Evolutionary conservation across 1,284 basidiomycete genomes (phyloP).

Genomic region (Xerocomus cyaneibrunnescens): DNA sequence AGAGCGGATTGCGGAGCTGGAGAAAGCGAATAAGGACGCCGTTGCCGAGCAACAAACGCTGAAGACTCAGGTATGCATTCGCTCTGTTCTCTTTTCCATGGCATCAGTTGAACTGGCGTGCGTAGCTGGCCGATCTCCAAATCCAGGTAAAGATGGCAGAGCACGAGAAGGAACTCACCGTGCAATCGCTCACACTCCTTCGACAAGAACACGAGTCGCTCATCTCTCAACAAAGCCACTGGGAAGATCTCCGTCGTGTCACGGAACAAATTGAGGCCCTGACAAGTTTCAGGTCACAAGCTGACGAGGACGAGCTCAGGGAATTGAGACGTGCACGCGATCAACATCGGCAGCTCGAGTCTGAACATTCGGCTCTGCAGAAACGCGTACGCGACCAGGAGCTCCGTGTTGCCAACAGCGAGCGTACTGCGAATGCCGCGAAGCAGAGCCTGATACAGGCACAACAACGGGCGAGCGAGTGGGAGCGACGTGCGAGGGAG

Average conservation of each 20-base stretch:
- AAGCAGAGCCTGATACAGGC: slow-evolving; percentile 67
- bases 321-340: slow-evolving; percentile 67
- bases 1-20: slow-evolving; percentile 58
- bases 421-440: slow-evolving; percentile 55
- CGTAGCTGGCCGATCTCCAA: slow-evolving; percentile 61
- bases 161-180: slow-evolving; percentile 60
- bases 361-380: slow-evolving; percentile 63
- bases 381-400: slow-evolving; percentile 74
- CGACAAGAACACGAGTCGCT: slow-evolving; percentile 62
- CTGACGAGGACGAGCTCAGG: slow-evolving; percentile 68
- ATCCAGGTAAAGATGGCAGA: slow-evolving; percentile 51
- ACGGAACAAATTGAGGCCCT: slow-evolving; percentile 70
- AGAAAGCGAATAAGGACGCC: slow-evolving; percentile 56
- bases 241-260: slow-evolving; percentile 67
- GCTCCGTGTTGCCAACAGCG: slow-evolving; percentile 54
- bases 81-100: neutral
- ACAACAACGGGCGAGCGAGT: slow-evolving; percentile 73
- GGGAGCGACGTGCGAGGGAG: slow-evolving; percentile 76
- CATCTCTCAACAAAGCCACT: slow-evolving; percentile 59
- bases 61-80: slow-evolving; percentile 54
- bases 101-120: neutral
- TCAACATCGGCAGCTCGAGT: slow-evolving; percentile 62
- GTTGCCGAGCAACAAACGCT: slow-evolving; percentile 53
- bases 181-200: slow-evolving; percentile 49
- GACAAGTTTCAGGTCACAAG: slow-evolving; percentile 55